Conservation (phyloP, 2,329 filamentous ascomycete species). For the Phaeosphaeria sp. region DNA sequence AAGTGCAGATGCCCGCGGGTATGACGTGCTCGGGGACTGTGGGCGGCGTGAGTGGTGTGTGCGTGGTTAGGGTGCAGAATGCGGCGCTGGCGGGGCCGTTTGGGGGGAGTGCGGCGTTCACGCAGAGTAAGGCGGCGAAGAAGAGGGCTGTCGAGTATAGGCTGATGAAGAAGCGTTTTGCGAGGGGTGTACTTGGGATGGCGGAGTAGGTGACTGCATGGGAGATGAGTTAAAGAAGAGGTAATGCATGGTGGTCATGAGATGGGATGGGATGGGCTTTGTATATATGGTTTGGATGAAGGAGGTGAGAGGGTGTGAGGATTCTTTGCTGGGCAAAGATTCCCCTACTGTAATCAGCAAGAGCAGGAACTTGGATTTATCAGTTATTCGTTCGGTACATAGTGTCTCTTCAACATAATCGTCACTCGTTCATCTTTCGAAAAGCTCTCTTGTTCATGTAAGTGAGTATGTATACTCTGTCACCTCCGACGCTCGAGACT, state of each 20-base stretch:
- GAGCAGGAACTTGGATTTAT: no score
- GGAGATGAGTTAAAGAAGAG: background rate
- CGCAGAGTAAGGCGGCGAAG: conserved; percentile 63
- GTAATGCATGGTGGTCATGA: background rate
- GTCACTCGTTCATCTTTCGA: no score
- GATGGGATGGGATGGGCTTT: background rate
- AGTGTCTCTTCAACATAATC: background rate
- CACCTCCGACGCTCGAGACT: no score
- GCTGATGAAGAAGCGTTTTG: conserved; percentile 48
- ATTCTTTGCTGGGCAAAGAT: background rate
- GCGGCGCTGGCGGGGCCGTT: conserved; percentile 68
- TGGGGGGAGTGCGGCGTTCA: conserved; percentile 71
- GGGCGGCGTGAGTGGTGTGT: conserved; percentile 67
- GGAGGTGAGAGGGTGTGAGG: background rate
- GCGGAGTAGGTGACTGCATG: conserved; percentile 7
- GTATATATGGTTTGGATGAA: background rate
- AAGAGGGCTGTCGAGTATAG: conserved; percentile 68
- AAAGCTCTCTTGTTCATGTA: no score
- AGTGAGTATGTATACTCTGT: no score
- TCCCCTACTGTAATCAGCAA: background rate
- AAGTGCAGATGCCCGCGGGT: conserved; percentile 69
- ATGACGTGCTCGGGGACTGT: conserved; percentile 70
- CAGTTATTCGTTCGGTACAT: background rate
- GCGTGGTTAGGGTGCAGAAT: conserved; percentile 71
- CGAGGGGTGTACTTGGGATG: conserved; percentile 44